phyloP scores from a whole-genome alignment of 1,139 yeast species.

The Nakaseomyces kungkrabaensis region DNA sequence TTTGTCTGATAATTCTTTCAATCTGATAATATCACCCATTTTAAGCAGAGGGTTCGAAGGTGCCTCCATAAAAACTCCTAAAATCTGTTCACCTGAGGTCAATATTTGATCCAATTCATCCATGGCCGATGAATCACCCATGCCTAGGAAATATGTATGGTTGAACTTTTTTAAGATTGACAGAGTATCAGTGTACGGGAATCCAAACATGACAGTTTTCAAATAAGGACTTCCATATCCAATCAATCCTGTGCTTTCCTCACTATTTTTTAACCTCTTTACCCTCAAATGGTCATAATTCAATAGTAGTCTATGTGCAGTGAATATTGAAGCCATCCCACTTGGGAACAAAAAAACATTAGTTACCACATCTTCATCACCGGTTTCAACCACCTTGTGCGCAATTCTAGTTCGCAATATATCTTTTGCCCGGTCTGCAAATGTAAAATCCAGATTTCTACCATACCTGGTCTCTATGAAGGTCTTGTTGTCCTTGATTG shows the following conservation, averaged over 20 bases:
- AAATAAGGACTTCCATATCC: conserved; percentile 31
- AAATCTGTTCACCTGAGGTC: conserved; percentile 49
- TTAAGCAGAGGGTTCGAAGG: conserved; percentile 87
- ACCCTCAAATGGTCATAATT: conserved; percentile 28
- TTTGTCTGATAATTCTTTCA: conserved; percentile 56
- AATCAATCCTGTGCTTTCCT: conserved; percentile 9
- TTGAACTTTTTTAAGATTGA: conserved; percentile 84
- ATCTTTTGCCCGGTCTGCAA: conserved; percentile 63
- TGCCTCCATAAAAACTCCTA: conserved; percentile 78
- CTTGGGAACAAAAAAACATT: conserved; percentile 71
- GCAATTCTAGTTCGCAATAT: conserved; percentile 71
- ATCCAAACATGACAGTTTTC: conserved; percentile 86
- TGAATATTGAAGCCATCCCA: conserved; percentile 89
- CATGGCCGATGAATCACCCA: conserved; percentile 69
- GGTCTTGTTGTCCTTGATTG: conserved; percentile 43
- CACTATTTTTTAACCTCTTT: conserved; percentile 17
- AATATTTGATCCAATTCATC: conserved; percentile 53
- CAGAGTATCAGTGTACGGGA: conserved; percentile 89
- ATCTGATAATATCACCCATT: conserved; percentile 64
- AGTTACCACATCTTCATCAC: conserved; percentile 28
- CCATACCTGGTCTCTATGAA: conserved; percentile 88
- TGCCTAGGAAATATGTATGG: conserved; percentile 73
- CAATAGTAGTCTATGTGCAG: conserved; percentile 63
- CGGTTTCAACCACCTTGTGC: conserved; percentile 47
- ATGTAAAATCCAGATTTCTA: conserved; percentile 69